Conservation (phyloP, 768 basidiomycete species). For the Lepiota brunneoincarnata region DNA sequence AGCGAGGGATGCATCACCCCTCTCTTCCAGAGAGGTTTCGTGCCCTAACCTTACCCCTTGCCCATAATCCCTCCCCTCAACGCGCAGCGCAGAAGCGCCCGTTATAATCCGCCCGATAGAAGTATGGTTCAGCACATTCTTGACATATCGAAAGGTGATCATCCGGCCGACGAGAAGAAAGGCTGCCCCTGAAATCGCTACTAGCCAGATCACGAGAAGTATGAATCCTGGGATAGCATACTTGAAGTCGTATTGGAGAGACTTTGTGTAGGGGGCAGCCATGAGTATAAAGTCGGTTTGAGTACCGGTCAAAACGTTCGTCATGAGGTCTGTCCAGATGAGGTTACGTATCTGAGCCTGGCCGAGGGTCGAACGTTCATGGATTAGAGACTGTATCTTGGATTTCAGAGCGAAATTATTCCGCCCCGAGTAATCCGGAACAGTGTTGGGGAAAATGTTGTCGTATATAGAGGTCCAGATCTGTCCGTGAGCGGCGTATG, state of each 20-base stretch:
- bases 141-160: conserved; percentile 2
- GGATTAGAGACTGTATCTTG: neutral
- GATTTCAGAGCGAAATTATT: neutral
- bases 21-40: too few species aligned
- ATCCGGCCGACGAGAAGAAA: neutral
- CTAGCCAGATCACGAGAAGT: neutral
- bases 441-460: too few species aligned
- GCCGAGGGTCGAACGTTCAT: neutral
- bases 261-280: neutral
- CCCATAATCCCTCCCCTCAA: neutral
- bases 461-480: too few species aligned
- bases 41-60: too few species aligned
- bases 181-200: neutral
- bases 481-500: neutral
- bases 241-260: conserved; percentile 1
- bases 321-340: conserved; percentile 8
- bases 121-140: neutral
- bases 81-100: neutral
- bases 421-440: neutral
- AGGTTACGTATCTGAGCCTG: conserved; percentile 9
- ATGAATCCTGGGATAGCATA: conserved; percentile 8
- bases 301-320: conserved; percentile 1
- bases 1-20: too few species aligned
- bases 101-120: conserved; percentile 3
- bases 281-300: neutral